Percentiles rank a stretch among this genome's conserved stretches.
phyloP scores from a whole-genome alignment of 2,329 filamentous ascomycete species.

The Cercospora sesami region DNA sequence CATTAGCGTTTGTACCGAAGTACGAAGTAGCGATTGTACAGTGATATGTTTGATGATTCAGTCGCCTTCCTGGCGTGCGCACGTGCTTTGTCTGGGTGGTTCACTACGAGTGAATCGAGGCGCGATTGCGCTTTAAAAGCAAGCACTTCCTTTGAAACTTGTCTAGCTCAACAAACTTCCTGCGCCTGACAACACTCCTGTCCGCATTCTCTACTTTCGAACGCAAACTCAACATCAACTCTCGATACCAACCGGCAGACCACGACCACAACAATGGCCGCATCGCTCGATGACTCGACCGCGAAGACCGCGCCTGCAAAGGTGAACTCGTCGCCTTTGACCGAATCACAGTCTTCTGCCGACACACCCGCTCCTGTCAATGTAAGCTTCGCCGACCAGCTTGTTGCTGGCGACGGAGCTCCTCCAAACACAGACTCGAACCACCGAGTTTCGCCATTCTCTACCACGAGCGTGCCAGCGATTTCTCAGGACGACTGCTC shows the following conservation, averaged over 20 bases:
- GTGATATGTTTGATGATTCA: not conserved
- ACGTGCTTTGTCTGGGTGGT: not conserved
- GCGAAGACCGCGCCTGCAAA: not conserved
- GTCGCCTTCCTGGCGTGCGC: not conserved
- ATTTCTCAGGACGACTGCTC: not conserved
- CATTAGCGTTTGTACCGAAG: conserved; percentile 43
- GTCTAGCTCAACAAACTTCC: too few species aligned
- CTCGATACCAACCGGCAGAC: not conserved
- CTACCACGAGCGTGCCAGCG: not conserved
- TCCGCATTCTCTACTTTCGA: not conserved
- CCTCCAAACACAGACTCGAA: not conserved
- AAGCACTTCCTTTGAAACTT: too few species aligned
- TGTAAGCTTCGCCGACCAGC: not conserved
- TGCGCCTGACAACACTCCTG: not conserved
- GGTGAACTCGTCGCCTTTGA: not conserved
- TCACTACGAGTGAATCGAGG: not conserved
- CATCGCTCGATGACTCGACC: not conserved
- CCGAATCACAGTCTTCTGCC: not conserved
- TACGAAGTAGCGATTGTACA: not conserved
- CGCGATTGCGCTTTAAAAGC: not conserved
- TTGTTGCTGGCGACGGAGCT: not conserved
- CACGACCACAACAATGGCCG: not conserved
- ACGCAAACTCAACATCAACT: not conserved
- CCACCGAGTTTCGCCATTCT: not conserved
- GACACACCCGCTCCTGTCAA: not conserved